Percentiles rank a stretch among this genome's conserved stretches.
Conservation (phyloP, 139 green algal genomes). For the Penium margaritaceum region DNA sequence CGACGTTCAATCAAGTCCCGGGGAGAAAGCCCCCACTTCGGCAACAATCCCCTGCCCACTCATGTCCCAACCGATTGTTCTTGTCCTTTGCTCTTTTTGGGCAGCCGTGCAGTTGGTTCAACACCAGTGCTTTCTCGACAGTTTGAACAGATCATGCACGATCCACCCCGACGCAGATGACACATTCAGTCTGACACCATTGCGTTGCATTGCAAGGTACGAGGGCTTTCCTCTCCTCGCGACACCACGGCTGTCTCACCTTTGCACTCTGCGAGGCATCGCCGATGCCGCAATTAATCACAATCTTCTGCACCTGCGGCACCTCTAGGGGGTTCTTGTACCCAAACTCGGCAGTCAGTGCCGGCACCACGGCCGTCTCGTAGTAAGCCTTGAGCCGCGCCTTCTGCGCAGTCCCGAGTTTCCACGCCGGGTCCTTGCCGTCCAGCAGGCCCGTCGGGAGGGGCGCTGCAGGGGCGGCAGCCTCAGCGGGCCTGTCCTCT, state of each 20-base stretch:
- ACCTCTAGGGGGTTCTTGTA: slow-evolving; percentile 3
- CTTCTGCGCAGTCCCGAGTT: slow-evolving; percentile 2
- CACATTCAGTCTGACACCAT: not conserved
- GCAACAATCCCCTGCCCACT: too few relatives aligned
- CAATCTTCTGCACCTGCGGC: slow-evolving; percentile 1
- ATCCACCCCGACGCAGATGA: too few relatives aligned
- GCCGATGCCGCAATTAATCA: slow-evolving; percentile 6
- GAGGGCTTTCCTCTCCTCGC: not conserved
- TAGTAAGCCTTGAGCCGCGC: slow-evolving; percentile 8
- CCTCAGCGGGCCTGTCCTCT: too few relatives aligned
- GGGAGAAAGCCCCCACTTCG: too few relatives aligned
- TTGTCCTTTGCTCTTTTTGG: too few relatives aligned
- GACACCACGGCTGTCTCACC: not conserved
- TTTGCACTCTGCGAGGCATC: slow-evolving; percentile 5
- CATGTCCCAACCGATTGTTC: too few relatives aligned
- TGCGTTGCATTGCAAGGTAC: not conserved
- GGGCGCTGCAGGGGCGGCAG: too few relatives aligned
- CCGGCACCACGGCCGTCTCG: slow-evolving; percentile 1
- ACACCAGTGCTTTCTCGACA: not conserved
- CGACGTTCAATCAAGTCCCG: too few relatives aligned
- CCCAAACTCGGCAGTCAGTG: not conserved
- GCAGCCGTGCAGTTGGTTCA: not conserved
- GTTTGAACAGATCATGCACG: too few relatives aligned
- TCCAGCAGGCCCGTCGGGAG: not conserved
- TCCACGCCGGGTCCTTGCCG: not conserved